phyloP scores from a whole-genome alignment of 169 alveolate genomes.

The Pseudocohnilembus persalinus region DNA sequence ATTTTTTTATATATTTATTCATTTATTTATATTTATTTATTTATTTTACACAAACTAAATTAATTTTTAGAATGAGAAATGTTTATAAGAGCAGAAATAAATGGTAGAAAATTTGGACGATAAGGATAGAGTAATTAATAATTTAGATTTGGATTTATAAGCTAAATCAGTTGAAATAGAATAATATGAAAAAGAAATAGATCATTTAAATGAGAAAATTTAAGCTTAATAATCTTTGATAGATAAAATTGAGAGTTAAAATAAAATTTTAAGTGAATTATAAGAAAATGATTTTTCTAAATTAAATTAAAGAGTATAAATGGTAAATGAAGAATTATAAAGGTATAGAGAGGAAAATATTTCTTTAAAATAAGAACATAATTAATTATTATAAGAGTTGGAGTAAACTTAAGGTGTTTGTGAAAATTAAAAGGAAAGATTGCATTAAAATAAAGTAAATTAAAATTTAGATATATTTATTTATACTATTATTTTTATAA shows the following conservation, averaged over 20 bases:
- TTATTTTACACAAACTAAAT: too few species aligned
- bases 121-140: not conserved
- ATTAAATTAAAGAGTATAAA: constrained; percentile 4
- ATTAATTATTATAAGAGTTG: not conserved
- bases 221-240: not conserved
- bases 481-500: too few species aligned
- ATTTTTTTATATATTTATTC: too few species aligned
- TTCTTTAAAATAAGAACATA: not conserved
- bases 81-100: not conserved
- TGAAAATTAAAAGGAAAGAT: not conserved
- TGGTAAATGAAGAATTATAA: not conserved
- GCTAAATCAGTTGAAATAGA: too few species aligned
- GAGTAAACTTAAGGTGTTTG: not conserved
- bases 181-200: not conserved
- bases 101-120: not conserved
- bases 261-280: constrained; percentile 1
- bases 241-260: constrained; percentile 3
- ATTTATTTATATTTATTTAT: too few species aligned
- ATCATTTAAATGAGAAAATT: not conserved
- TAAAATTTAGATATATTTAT: too few species aligned
- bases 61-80: not conserved
- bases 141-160: not conserved
- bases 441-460: not conserved
- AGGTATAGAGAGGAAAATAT: constrained; percentile 5
- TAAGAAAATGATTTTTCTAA: constrained; percentile 5